phyloP scores from a whole-genome alignment of 1,139 yeast species.

The Ogataea hybrid region DNA sequence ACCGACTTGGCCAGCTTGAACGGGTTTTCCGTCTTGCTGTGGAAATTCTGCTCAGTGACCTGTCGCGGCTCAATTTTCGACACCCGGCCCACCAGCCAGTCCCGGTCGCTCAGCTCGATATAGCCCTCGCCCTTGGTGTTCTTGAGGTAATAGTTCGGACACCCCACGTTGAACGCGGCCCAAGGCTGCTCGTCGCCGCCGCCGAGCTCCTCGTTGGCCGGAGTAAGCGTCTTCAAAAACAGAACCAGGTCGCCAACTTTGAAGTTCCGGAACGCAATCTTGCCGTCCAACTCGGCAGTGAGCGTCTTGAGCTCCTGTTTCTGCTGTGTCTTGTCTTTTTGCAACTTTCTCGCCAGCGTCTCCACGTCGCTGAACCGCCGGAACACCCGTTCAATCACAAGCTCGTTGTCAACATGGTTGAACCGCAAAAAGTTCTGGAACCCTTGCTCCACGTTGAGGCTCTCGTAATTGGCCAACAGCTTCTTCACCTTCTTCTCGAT shows the following conservation, averaged over 20 bases:
- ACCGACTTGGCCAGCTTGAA: conserved; percentile 47
- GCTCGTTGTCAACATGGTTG: conserved; percentile 44
- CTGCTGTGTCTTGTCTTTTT: conserved; percentile 65
- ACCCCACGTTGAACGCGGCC: conserved; percentile 85
- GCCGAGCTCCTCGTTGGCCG: conserved; percentile 9
- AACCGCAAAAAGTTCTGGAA: conserved; percentile 28
- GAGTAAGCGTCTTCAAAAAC: conserved; percentile 64
- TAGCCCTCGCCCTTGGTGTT: conserved; percentile 27
- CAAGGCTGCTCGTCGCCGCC: conserved; percentile 50
- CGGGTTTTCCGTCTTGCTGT: conserved; percentile 41
- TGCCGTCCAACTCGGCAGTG: conserved; percentile 40
- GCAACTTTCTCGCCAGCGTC: conserved; percentile 81
- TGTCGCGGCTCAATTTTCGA: conserved; percentile 45
- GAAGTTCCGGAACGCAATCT: conserved; percentile 67
- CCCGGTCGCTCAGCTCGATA: conserved; percentile 40
- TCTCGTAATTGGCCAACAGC: conserved; percentile 17
- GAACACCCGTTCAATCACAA: conserved; percentile 64
- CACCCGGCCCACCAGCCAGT: conserved; percentile 74
- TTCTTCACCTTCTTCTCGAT: conserved; percentile 20
- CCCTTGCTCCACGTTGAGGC: conserved; percentile 22
- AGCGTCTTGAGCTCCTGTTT: conserved; percentile 43
- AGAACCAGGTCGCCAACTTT: conserved; percentile 71
- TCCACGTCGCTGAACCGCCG: conserved; percentile 89
- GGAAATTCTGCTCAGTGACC: conserved; percentile 40
- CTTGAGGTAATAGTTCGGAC: conserved; percentile 71